Base-by-base conservation (phyloP, 768 basidiomycete species). In the Collybiopsis luxurians region DNA sequence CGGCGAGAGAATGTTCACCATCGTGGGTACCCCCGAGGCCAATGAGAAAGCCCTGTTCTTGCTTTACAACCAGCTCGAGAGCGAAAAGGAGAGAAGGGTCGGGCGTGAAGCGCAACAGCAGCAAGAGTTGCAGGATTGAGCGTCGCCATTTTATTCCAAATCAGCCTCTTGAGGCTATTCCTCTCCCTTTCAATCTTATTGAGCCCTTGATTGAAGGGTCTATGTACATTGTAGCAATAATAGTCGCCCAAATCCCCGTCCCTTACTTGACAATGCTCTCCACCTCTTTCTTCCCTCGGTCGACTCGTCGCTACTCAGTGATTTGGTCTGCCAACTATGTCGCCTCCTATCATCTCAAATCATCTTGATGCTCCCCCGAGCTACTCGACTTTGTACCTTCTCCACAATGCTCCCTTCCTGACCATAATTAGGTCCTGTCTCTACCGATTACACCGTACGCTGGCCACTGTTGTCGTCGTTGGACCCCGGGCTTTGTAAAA, bases 1-100 rank as follows among this genome's bases (percentile, higher is more conserved):
- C 40, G 97, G 96, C 66, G 97, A 99, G 78, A 83, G 97, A 63
- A 98, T 99, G 96, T 99, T 99, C 78, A 94, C 97, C 60, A 98
- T 99, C 70, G 82, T 97, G 46, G 97, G 97, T 55, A 94, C 94
- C 12, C 90, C 93, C 47, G 92, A 95, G 73, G 90, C 92, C 63
- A 98, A 97, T 72, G 96, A 99, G 76, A 96, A 98, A 75, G 97
- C 97, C 2, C 76, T 99, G 57, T 98, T 96, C 80, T 77, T 99
- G 59, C 81, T 99, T 60, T 99, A 98, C 76, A 95, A 96, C 67
- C 96, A 97, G 69, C 78, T 96, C 60, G 95, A 97, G 76, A 94
- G 87, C 69, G 93, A 95, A 83, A 96, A 96, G 77, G 92, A 95
- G 76, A 83, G 94, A 72, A 82, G 94, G 65, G 90, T 95, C 57